Evolutionary conservation across 257 asterid species (phyloP).

Genomic region (Paraleonurus japonicus): DNA sequence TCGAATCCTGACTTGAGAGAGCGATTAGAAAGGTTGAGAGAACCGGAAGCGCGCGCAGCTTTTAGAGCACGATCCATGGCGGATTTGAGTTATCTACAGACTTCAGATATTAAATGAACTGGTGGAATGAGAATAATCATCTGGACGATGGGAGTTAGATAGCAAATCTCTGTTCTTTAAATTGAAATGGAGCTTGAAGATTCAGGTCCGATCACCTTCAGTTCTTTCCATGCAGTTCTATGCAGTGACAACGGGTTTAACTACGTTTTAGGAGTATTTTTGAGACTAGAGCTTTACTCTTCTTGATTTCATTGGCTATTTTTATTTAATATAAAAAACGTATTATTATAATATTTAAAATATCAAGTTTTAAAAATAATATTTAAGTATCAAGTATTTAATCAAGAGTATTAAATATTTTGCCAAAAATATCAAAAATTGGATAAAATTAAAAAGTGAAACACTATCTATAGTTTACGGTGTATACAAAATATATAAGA

Average conservation of each 20-base stretch:
- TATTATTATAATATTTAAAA: too few species aligned
- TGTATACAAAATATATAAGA: too few species aligned
- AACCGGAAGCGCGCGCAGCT: conserved; percentile 92
- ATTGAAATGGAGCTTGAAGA: conserved; percentile 14
- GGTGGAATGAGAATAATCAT: conserved; percentile 7
- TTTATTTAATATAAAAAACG: too few species aligned
- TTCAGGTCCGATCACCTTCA: conserved; percentile 26
- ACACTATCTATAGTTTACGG: too few species aligned
- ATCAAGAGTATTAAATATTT: too few species aligned
- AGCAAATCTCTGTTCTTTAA: conserved; percentile 11
- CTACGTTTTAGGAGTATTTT: not conserved
- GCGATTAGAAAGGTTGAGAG: conserved; percentile 93
- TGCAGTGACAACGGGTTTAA: conserved; percentile 12
- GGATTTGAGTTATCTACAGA: conserved; percentile 23
- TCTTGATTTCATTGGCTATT: too few species aligned
- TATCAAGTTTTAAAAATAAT: too few species aligned
- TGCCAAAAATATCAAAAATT: too few species aligned
- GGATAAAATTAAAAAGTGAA: too few species aligned
- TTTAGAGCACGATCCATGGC: conserved; percentile 76
- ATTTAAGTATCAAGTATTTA: too few species aligned
- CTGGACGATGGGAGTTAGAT: conserved; percentile 4
- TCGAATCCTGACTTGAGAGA: conserved; percentile 61
- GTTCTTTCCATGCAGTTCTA: conserved; percentile 25
- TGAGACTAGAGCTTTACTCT: not conserved
- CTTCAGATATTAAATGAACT: not conserved